Evolutionary conservation across 2,329 filamentous ascomycete genomes (phyloP).

Genomic region (Colletotrichum limetticola): DNA sequence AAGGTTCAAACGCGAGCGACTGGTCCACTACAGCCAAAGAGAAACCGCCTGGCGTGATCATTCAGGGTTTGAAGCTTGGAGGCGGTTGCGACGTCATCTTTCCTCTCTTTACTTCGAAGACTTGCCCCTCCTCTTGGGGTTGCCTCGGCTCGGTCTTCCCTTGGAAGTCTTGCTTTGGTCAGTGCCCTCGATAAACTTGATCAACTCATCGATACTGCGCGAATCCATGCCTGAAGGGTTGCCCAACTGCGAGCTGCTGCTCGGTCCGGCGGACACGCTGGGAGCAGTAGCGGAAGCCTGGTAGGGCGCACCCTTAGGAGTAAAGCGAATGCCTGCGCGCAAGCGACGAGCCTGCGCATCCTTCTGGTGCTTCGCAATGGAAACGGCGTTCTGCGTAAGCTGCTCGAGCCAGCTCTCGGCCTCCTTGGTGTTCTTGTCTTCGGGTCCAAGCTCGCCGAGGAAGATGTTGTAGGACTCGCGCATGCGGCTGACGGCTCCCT

Average conservation of each 20-base stretch:
- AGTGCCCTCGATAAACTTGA: constrained; percentile 91
- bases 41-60: neutral
- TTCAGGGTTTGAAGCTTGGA: neutral
- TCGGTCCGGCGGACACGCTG: constrained; percentile 39
- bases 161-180: constrained; percentile 64
- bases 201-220: constrained; percentile 89
- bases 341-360: constrained; percentile 81
- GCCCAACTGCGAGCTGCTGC: constrained; percentile 31
- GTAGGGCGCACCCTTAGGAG: constrained; percentile 70
- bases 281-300: constrained; percentile 50
- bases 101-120: constrained; percentile 24
- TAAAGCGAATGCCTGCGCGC: constrained; percentile 76
- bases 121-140: constrained; percentile 64
- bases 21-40: neutral
- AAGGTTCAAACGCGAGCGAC: neutral
- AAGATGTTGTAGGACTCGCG: constrained; percentile 97
- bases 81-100: neutral
- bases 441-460: constrained; percentile 83
- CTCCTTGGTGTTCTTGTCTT: constrained; percentile 98
- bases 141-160: constrained; percentile 64
- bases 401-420: constrained; percentile 97
- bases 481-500: constrained; percentile 92
- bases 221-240: constrained; percentile 67
- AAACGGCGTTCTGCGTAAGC: constrained; percentile 94
- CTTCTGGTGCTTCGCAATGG: constrained; percentile 93